A percentile compares a stretch with the other conserved stretches of the same genome.
phyloP scores from a whole-genome alignment of 1,284 basidiomycete species.

The Trichosporon sp. region DNA sequence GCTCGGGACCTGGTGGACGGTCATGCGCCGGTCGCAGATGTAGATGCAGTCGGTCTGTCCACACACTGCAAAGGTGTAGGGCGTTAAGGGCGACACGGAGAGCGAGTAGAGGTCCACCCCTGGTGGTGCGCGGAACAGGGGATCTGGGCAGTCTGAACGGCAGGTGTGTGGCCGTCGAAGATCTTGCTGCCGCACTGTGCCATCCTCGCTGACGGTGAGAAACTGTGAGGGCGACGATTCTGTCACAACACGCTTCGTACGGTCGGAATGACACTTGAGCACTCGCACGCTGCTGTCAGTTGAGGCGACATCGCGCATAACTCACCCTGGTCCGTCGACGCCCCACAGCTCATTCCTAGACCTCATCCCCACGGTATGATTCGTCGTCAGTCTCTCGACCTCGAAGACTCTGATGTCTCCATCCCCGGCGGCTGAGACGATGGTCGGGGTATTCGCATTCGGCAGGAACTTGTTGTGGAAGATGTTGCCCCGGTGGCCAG shows the following conservation, averaged over 20 bases:
- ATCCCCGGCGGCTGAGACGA: slow-evolving; percentile 72
- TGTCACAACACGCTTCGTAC: slow-evolving; percentile 72
- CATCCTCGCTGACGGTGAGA: slow-evolving; percentile 75
- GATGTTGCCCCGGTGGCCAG: slow-evolving; percentile 80
- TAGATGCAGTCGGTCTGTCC: slow-evolving; percentile 62
- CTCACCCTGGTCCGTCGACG: slow-evolving; percentile 37
- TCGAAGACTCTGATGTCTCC: slow-evolving; percentile 77
- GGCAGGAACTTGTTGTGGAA: slow-evolving; percentile 83
- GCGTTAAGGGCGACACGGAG: slow-evolving; percentile 49
- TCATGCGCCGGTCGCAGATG: slow-evolving; percentile 80
- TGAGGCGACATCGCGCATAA: not conserved
- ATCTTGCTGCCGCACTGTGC: slow-evolving; percentile 80
- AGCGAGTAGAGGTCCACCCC: slow-evolving; percentile 52
- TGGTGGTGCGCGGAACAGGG: slow-evolving; percentile 41
- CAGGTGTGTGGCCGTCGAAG: slow-evolving; percentile 56
- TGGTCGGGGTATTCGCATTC: slow-evolving; percentile 42
- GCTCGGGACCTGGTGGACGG: slow-evolving; percentile 61
- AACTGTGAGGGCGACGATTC: slow-evolving; percentile 79
- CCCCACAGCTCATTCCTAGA: slow-evolving; percentile 30
- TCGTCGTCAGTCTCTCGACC: slow-evolving; percentile 55
- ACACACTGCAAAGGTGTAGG: slow-evolving; percentile 53
- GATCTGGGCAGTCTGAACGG: slow-evolving; percentile 41
- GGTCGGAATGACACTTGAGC: slow-evolving; percentile 60
- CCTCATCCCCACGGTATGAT: slow-evolving; percentile 34
- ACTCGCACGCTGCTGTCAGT: slow-evolving; percentile 49